Conservation (phyloP, 2,329 filamentous ascomycete species). For the Trichoderma afroharzianum region DNA sequence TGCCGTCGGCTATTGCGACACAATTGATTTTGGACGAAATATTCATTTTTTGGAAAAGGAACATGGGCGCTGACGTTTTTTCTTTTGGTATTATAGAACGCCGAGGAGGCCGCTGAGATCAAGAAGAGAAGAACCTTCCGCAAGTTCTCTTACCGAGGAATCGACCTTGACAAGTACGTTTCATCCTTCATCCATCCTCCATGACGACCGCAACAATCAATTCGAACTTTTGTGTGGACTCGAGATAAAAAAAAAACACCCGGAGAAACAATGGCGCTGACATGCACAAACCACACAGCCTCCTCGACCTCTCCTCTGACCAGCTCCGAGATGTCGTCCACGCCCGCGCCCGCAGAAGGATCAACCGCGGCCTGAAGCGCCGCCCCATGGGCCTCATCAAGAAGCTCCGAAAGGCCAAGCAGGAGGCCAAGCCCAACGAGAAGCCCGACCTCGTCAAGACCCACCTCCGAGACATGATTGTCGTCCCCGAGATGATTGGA, state of each 20-base stretch:
- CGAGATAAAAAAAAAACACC: not conserved
- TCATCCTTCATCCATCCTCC: slow-evolving; percentile 1
- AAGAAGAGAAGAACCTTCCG: slow-evolving; percentile 99
- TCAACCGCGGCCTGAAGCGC: slow-evolving; percentile 99
- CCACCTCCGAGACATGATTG: slow-evolving; percentile 99
- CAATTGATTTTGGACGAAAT: not conserved
- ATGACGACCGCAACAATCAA: not conserved
- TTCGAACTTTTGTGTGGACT: not conserved
- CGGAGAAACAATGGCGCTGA: not conserved
- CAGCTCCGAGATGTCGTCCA: slow-evolving; percentile 99
- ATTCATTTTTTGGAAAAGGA: not conserved
- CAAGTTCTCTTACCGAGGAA: slow-evolving; percentile 99
- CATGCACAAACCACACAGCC: slow-evolving; percentile 52
- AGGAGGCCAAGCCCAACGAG: slow-evolving; percentile 98
- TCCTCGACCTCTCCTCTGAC: slow-evolving; percentile 97
- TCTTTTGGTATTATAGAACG: slow-evolving; percentile 60
- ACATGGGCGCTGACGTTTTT: slow-evolving; percentile 2
- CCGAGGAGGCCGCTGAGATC: slow-evolving; percentile 97
- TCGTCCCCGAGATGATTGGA: slow-evolving; percentile 99
- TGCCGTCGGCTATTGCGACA: slow-evolving; percentile 14
- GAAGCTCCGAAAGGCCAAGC: slow-evolving; percentile 99
- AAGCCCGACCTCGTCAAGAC: slow-evolving; percentile 99
- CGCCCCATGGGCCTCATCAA: slow-evolving; percentile 99
- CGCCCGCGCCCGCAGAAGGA: slow-evolving; percentile 95
- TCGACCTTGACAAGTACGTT: slow-evolving; percentile 98